Evolutionary conservation across 2,329 filamentous ascomycete genomes (phyloP).

Genomic region (Aspergillus neotritici): DNA sequence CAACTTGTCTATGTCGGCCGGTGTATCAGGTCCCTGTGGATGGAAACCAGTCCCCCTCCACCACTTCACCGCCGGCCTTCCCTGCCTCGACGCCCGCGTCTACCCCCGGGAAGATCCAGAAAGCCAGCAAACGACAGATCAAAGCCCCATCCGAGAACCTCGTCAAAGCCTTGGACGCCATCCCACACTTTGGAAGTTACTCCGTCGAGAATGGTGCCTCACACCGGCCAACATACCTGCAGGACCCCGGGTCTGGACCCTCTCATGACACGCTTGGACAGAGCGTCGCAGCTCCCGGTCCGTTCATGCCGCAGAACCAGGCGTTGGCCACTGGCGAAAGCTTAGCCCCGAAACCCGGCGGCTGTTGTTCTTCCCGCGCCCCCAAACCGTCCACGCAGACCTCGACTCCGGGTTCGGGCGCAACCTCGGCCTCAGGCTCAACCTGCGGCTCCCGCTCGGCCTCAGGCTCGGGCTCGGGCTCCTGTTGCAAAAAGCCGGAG

Average conservation of each 20-base stretch:
- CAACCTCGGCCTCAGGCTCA: no score
- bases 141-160: conserved; percentile 32
- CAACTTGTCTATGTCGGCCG: conserved; percentile 38
- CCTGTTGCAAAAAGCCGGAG: conserved; percentile 26
- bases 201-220: conserved; percentile 16
- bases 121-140: conserved; percentile 29
- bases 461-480: conserved; percentile 6
- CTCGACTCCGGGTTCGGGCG: not conserved
- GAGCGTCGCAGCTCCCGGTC: not conserved
- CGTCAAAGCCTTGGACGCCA: conserved; percentile 28
- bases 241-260: conserved; percentile 5
- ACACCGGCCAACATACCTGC: conserved; percentile 8
- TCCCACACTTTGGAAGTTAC: conserved; percentile 20
- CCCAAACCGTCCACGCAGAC: conserved; percentile 6
- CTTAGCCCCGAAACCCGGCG: conserved; percentile 4
- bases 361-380: conserved; percentile 25
- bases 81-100: conserved; percentile 19
- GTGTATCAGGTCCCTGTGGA: conserved; percentile 34
- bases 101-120: conserved; percentile 32
- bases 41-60: conserved; percentile 17
- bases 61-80: conserved; percentile 8
- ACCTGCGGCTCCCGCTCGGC: no score
- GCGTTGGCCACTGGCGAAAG: not conserved
- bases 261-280: not conserved
- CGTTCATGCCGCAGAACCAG: not conserved